Conservation (phyloP, 2,329 filamentous ascomycete genomes). For the Harringtonia lauricola region DNA sequence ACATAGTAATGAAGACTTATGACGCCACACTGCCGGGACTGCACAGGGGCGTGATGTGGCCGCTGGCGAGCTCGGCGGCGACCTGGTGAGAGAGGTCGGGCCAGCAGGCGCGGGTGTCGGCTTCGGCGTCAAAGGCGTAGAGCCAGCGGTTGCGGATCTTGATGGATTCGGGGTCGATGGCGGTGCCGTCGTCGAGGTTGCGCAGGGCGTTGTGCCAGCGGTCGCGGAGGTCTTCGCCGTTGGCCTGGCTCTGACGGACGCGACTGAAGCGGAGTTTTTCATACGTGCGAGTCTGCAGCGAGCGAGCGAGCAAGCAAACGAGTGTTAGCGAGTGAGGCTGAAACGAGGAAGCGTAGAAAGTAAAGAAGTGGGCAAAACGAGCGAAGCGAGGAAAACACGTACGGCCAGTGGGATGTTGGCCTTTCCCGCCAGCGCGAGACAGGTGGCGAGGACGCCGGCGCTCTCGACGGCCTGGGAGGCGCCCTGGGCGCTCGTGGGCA, state of each 20-base stretch:
- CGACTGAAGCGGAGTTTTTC: conserved; percentile 30
- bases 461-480: conserved; percentile 44
- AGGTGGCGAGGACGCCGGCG: conserved; percentile 31
- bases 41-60: conserved; percentile 27
- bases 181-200: conserved; percentile 26
- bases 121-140: conserved; percentile 34
- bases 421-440: conserved; percentile 25
- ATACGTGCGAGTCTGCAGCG: conserved; percentile 25
- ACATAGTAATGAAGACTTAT: background rate
- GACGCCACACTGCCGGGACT: background rate
- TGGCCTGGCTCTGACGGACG: conserved; percentile 28
- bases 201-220: conserved; percentile 32
- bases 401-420: conserved; percentile 26
- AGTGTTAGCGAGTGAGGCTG: too few species aligned
- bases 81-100: conserved; percentile 26
- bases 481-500: conserved; percentile 41
- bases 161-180: conserved; percentile 32
- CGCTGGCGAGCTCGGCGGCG: conserved; percentile 21
- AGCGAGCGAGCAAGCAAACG: background rate
- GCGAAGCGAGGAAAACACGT: conserved; percentile 7
- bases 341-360: too few species aligned
- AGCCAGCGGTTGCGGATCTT: conserved; percentile 36
- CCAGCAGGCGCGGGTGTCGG: conserved; percentile 29
- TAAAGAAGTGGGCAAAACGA: background rate
- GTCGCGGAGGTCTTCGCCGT: conserved; percentile 30